These are phyloP conservation scores for Craterostigma plantagineum DNA, from an alignment of 257 asterid species.

Conservation along the genomic window DNA sequence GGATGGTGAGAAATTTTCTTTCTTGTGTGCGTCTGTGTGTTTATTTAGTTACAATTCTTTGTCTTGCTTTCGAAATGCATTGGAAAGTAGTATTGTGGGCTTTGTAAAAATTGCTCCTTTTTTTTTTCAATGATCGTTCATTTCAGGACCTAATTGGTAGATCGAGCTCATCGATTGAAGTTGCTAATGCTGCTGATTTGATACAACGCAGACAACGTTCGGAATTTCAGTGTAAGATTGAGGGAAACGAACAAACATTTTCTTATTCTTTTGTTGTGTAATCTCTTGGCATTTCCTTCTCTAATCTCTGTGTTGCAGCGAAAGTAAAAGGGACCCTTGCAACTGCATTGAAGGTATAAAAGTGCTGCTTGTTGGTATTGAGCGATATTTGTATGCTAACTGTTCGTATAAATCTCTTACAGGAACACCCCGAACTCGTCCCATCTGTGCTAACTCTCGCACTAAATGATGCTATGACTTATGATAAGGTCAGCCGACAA, in stretches of 20 bases:
- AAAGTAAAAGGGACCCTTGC: constrained; percentile 39
- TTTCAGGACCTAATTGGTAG: constrained; percentile 64
- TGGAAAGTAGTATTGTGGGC: too few species aligned
- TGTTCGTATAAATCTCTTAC: constrained; percentile 7
- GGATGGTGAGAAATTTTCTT: constrained; percentile 31
- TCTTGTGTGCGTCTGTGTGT: background rate
- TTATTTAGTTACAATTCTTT: background rate
- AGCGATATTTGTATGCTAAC: background rate
- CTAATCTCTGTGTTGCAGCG: constrained; percentile 25
- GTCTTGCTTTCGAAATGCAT: background rate
- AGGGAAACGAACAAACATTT: background rate
- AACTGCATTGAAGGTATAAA: constrained; percentile 45
- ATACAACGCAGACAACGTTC: constrained; percentile 80
- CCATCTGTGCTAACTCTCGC: constrained; percentile 67
- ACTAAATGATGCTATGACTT: constrained; percentile 74
- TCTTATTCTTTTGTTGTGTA: too few species aligned
- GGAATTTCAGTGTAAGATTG: constrained; percentile 50
- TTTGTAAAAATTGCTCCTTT: too few species aligned
- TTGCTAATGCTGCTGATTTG: constrained; percentile 85
- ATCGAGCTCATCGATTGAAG: constrained; percentile 45
- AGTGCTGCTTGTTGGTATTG: background rate
- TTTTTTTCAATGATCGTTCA: constrained; percentile 1
- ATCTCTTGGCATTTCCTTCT: background rate
- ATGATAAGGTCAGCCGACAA: constrained; percentile 76
- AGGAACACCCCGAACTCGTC: constrained; percentile 57